These are phyloP conservation scores for Reutealis trisperma DNA, from an alignment of 345 rosid genomes.

Conservation along the genomic window DNA sequence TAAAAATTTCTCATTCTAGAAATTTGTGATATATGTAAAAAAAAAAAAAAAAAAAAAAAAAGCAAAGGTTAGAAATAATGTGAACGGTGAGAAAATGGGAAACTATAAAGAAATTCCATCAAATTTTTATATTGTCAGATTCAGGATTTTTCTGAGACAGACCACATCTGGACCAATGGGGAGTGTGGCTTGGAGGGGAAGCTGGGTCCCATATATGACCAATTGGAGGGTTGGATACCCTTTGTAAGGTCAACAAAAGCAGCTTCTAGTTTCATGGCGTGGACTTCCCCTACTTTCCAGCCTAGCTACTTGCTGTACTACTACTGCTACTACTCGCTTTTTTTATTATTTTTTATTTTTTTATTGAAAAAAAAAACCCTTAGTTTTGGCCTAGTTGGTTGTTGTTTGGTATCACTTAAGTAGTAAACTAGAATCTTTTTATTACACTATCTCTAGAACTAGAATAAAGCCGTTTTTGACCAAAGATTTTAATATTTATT, in stretches of 20 bases:
- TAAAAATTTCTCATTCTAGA: too few species aligned
- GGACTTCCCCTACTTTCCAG: constrained; percentile 9
- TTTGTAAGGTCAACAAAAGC: constrained; percentile 42
- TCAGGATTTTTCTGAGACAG: constrained; percentile 7
- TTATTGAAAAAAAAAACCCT: background rate
- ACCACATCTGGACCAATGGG: constrained; percentile 36
- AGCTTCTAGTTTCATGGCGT: constrained; percentile 14
- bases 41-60: too few species aligned
- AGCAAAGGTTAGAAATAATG: background rate
- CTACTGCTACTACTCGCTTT: background rate
- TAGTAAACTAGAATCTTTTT: background rate
- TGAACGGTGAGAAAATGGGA: background rate
- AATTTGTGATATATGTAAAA: too few species aligned
- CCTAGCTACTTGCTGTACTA: background rate
- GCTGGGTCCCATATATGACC: constrained; percentile 22
- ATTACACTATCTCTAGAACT: background rate
- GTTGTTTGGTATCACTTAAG: constrained; percentile 1
- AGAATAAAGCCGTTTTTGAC: constrained; percentile 20
- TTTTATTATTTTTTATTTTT: background rate
- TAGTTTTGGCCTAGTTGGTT: background rate
- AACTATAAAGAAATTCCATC: background rate
- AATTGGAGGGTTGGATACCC: constrained; percentile 3
- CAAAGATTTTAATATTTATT: background rate
- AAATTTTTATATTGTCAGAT: background rate
- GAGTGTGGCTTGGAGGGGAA: constrained; percentile 40